phyloP scores from a whole-genome alignment of 1,284 basidiomycete species.

The Apiotrichum gamsii region DNA sequence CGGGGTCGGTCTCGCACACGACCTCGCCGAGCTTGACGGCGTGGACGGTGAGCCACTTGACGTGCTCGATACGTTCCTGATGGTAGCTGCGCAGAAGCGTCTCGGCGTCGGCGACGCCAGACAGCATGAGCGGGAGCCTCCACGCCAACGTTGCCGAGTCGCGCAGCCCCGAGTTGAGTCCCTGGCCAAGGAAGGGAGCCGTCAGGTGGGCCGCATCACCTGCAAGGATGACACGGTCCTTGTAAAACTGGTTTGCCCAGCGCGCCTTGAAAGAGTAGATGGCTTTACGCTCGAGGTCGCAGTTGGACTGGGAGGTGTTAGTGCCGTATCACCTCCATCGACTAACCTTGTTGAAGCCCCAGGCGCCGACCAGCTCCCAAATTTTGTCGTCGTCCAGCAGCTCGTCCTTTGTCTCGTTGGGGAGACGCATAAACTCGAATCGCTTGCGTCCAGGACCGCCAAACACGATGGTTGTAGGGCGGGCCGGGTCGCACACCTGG shows the following conservation, averaged over 20 bases:
- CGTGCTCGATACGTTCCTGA: slow-evolving; percentile 14
- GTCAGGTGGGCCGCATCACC: slow-evolving; percentile 20
- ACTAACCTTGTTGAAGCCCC: slow-evolving; percentile 8
- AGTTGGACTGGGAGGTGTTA: slow-evolving; percentile 5
- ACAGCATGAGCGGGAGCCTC: slow-evolving; percentile 17
- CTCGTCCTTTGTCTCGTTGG: slow-evolving; percentile 9
- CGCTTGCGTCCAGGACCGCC: slow-evolving; percentile 15
- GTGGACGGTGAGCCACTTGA: slow-evolving; percentile 7
- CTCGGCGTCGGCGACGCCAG: slow-evolving; percentile 3
- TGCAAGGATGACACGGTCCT: slow-evolving; percentile 14
- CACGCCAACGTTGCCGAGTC: slow-evolving; percentile 19
- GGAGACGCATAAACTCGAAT: slow-evolving; percentile 21
- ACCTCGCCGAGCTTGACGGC: slow-evolving; percentile 17
- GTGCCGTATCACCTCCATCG: no score
- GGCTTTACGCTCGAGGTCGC: slow-evolving; percentile 20
- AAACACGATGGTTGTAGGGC: slow-evolving; percentile 20
- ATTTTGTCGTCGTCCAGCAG: slow-evolving; percentile 8
- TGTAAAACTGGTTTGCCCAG: slow-evolving; percentile 20
- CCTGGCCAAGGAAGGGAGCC: slow-evolving; percentile 26
- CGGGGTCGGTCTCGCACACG: slow-evolving; percentile 19
- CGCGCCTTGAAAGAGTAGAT: slow-evolving; percentile 23
- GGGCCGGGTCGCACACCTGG: slow-evolving; percentile 20
- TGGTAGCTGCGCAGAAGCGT: slow-evolving; percentile 14
- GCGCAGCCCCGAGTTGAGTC: slow-evolving; percentile 23
- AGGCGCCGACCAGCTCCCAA: slow-evolving; percentile 13